Evolutionary conservation across 768 basidiomycete species (phyloP), one percentile per base, ranked within the genome.

Genomic region (Pleurotus citrinopileatus): DNA sequence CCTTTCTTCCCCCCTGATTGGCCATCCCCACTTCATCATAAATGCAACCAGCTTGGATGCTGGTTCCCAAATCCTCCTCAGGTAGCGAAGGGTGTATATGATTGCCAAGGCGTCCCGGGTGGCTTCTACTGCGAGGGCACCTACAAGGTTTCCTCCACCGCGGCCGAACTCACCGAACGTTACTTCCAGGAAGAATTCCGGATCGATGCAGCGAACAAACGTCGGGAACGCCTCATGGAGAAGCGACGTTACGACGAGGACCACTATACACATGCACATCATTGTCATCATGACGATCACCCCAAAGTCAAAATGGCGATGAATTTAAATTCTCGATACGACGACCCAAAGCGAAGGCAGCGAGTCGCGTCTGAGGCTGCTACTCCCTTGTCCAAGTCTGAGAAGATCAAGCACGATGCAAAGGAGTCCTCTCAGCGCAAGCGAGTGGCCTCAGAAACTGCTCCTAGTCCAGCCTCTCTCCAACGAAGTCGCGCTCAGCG

Each of bases 21-120:
- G 63, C 66, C 65, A 2, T 60, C 63, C 2, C 55, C 53, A 17
- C 57, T 68, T 27, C 63, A 69, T 55, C 62, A 60, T 56, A 66
- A 66, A 56, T 72, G 71, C 59, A 64, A 50, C 38, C 56, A 58
- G 22, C 50, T 55, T 7, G 42, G 34, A 17, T 72, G 71, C 58
- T 37, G 38, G 8, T 65, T 57, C 42, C 55, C 61, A 22, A 72
- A 72, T 55, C 60, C 61, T 7, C 67, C 68, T 28, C 70, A 72
- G 51, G 61, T 60, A 9, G 65, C 54, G 7, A 54, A 61, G 27
- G 71, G 71, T 9, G 54, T 38, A 2, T 72, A 69, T 53, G 54
- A 60, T 23, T 72, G 71, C 57, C 55, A 57, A 25, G 63, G 62
- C 20, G 36, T 37, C 22, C 29, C 46, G 10, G 52, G 54, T 8